These are phyloP conservation scores for Blastobotrys apis DNA, from an alignment of 1,139 yeast genomes.

Conservation along the genomic window DNA sequence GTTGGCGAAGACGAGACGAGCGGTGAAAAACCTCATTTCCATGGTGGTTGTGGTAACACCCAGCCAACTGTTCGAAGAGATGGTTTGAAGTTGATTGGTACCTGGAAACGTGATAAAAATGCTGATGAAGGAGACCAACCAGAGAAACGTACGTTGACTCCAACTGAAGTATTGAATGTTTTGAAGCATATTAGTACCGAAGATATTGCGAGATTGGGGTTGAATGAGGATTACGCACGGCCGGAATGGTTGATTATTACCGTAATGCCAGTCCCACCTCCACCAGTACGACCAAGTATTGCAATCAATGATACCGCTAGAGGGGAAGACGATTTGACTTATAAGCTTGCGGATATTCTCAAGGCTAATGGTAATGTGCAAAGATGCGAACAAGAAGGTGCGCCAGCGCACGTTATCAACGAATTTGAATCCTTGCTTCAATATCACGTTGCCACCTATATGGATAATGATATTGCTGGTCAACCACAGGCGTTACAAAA, in stretches of 20 bases:
- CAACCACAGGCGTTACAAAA: constrained; percentile 99
- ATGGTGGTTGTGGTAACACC: constrained; percentile 98
- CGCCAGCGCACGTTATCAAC: constrained; percentile 95
- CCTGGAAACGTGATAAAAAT: constrained; percentile 88
- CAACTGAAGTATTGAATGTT: constrained; percentile 84
- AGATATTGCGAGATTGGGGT: constrained; percentile 79
- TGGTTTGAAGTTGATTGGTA: constrained; percentile 93
- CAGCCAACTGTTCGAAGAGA: constrained; percentile 96
- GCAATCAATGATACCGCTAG: constrained; percentile 98
- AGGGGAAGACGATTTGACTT: constrained; percentile 98
- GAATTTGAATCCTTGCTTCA: constrained; percentile 95
- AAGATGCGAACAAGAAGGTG: constrained; percentile 95
- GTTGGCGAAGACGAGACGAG: constrained; percentile 53
- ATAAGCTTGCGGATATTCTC: constrained; percentile 92
- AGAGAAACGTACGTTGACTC: constrained; percentile 83
- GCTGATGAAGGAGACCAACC: constrained; percentile 83
- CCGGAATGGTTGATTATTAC: constrained; percentile 99
- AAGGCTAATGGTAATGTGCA: constrained; percentile 96
- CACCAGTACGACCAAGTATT: constrained; percentile 97
- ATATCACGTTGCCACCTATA: constrained; percentile 98
- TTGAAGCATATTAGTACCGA: constrained; percentile 85
- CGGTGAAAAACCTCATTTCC: constrained; percentile 47
- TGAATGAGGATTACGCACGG: constrained; percentile 92
- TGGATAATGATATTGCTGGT: constrained; percentile 99
- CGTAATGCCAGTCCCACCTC: constrained; percentile 99